A percentile compares a stretch with the other conserved stretches of the same genome.
These are phyloP conservation scores for Lentinus brumalis DNA, from an alignment of 768 basidiomycete genomes.

Conservation along the genomic window DNA sequence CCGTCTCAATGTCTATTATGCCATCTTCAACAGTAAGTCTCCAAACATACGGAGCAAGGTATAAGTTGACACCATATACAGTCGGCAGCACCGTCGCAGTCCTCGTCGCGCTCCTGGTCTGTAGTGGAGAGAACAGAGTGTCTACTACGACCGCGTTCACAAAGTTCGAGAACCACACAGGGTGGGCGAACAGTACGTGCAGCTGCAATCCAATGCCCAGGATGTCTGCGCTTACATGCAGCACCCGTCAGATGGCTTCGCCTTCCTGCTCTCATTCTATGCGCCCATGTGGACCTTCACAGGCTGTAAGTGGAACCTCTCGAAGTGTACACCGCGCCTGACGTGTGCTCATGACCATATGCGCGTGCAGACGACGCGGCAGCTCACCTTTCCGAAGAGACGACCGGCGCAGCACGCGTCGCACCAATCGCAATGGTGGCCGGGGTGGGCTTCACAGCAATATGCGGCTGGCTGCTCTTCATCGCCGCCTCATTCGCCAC, in stretches of 20 bases:
- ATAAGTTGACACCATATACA: not conserved
- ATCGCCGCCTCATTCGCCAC: conserved; percentile 70
- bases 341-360: not conserved
- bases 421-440: conserved; percentile 72
- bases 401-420: conserved; percentile 59
- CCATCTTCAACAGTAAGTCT: conserved; percentile 58
- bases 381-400: conserved; percentile 75
- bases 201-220: not conserved
- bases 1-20: conserved; percentile 70
- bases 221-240: not conserved
- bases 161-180: conserved; percentile 68
- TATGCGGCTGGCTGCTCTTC: conserved; percentile 64
- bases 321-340: not conserved
- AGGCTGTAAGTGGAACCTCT: conserved; percentile 51
- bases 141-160: conserved; percentile 71
- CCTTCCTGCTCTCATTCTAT: conserved; percentile 71
- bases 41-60: not conserved
- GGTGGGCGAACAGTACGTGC: conserved; percentile 61
- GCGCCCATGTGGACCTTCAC: conserved; percentile 82
- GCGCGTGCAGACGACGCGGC: conserved; percentile 64
- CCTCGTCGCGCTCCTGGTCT: conserved; percentile 58
- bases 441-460: conserved; percentile 59
- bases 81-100: conserved; percentile 69
- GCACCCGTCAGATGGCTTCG: conserved; percentile 58
- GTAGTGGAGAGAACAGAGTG: conserved; percentile 53